Conservation (phyloP, 768 basidiomycete genomes). For the Naganishia kalamii region DNA sequence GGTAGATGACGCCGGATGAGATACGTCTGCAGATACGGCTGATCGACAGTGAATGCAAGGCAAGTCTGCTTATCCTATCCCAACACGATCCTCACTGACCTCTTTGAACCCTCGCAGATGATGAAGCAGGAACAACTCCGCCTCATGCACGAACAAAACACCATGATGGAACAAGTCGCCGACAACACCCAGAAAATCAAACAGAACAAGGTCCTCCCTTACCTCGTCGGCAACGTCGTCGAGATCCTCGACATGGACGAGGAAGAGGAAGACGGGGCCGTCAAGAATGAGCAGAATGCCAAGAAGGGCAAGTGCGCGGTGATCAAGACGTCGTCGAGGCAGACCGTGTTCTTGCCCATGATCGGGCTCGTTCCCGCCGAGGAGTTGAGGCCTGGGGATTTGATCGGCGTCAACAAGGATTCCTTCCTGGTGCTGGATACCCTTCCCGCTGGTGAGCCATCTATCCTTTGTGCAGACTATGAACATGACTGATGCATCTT, state of each 20-base stretch:
- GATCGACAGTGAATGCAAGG: constrained; percentile 96
- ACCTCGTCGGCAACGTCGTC: constrained; percentile 94
- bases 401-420: constrained; percentile 99
- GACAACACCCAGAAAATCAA: constrained; percentile 98
- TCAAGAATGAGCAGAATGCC: constrained; percentile 88
- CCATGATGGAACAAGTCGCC: constrained; percentile 97
- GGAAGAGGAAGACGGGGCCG: constrained; percentile 88
- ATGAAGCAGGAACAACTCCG: constrained; percentile 92
- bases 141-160: constrained; percentile 84
- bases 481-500: neutral
- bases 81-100: neutral
- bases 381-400: constrained; percentile 78
- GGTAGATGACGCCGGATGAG: constrained; percentile 61
- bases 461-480: neutral
- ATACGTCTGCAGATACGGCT: constrained; percentile 81
- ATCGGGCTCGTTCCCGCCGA: constrained; percentile 95
- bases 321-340: constrained; percentile 96
- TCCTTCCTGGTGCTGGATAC: constrained; percentile 95
- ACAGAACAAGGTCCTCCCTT: constrained; percentile 97
- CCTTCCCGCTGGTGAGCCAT: constrained; percentile 58
- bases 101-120: constrained; percentile 55
- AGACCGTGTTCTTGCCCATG: constrained; percentile 95
- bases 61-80: constrained; percentile 40
- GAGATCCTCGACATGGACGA: constrained; percentile 95
- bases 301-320: constrained; percentile 97